These are phyloP conservation scores for Panus rudis DNA, from an alignment of 768 basidiomycete genomes.

Conservation along the genomic window DNA sequence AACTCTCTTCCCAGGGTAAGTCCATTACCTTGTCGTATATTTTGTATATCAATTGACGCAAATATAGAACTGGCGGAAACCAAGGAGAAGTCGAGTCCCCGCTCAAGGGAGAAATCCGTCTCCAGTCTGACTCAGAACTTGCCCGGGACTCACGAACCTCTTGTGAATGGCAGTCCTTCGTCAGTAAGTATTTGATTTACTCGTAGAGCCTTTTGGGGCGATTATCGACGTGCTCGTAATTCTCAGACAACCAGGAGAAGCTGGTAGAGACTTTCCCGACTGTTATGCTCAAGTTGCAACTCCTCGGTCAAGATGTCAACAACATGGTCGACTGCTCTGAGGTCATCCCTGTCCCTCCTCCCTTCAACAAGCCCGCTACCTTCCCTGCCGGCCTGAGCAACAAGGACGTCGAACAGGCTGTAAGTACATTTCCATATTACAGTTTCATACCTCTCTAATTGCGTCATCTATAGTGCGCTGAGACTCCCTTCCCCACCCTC, in stretches of 20 bases:
- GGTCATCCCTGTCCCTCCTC: slow-evolving; percentile 15
- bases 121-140: slow-evolving; percentile 21
- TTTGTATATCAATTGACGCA: neutral
- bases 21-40: neutral
- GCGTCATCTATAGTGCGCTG: slow-evolving; percentile 21
- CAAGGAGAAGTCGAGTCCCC: slow-evolving; percentile 21
- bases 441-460: neutral
- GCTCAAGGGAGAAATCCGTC: slow-evolving; percentile 22
- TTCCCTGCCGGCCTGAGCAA: slow-evolving; percentile 18
- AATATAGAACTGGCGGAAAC: slow-evolving; percentile 10
- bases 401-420: slow-evolving; percentile 22
- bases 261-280: slow-evolving; percentile 12
- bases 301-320: slow-evolving; percentile 15
- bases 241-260: slow-evolving; percentile 14
- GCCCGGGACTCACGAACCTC: slow-evolving; percentile 25
- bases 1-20: slow-evolving; percentile 18
- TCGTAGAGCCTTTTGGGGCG: no score
- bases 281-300: slow-evolving; percentile 16
- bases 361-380: slow-evolving; percentile 1
- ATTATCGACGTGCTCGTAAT: no score
- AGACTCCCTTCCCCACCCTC: slow-evolving; percentile 29
- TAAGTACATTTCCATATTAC: slow-evolving; percentile 3
- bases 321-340: slow-evolving; percentile 21
- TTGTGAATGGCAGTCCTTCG: slow-evolving; percentile 24
- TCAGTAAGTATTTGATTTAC: slow-evolving; percentile 8